These are phyloP conservation scores for Groenewaldozyma auringiensis DNA, from an alignment of 1,139 yeast genomes.

Conservation along the genomic window DNA sequence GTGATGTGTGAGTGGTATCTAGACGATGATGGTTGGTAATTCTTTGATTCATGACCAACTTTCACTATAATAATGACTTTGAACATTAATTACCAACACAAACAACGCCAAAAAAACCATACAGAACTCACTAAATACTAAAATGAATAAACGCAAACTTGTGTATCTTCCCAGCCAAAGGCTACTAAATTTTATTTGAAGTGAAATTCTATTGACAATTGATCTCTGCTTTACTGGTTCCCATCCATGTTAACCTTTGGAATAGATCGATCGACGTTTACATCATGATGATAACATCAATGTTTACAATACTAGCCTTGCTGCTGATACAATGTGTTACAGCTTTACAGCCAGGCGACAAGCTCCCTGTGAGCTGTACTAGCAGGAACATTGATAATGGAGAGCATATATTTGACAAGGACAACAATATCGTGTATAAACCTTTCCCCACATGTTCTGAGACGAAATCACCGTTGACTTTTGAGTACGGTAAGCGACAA, in stretches of 20 bases:
- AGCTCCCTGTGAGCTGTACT: constrained; percentile 52
- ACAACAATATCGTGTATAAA: constrained; percentile 44
- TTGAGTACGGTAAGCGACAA: constrained; percentile 47
- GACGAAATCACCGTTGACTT: constrained; percentile 45
- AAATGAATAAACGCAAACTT: neutral
- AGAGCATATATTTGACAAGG: constrained; percentile 61
- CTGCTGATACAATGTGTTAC: neutral
- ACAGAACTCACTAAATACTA: neutral
- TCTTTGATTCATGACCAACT: too few relatives aligned
- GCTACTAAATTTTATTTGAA: too few relatives aligned
- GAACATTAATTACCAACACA: too few relatives aligned
- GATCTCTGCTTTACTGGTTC: too few relatives aligned
- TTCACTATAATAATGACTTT: too few relatives aligned
- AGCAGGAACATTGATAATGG: constrained; percentile 65
- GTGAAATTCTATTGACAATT: too few relatives aligned
- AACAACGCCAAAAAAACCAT: neutral
- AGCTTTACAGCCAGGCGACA: constrained; percentile 33
- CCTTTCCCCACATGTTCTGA: constrained; percentile 60
- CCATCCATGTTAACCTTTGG: too few relatives aligned
- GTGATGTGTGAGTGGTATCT: too few relatives aligned
- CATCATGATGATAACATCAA: neutral
- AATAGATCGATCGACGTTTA: too few relatives aligned
- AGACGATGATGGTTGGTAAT: too few relatives aligned
- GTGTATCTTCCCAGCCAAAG: too few relatives aligned
- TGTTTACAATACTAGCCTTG: constrained; percentile 4